Evolutionary conservation across 371 early-diverging fungal species (phyloP), one percentile per base, ranked within the genome.

Genomic region (Rhizopus delemar): DNA sequence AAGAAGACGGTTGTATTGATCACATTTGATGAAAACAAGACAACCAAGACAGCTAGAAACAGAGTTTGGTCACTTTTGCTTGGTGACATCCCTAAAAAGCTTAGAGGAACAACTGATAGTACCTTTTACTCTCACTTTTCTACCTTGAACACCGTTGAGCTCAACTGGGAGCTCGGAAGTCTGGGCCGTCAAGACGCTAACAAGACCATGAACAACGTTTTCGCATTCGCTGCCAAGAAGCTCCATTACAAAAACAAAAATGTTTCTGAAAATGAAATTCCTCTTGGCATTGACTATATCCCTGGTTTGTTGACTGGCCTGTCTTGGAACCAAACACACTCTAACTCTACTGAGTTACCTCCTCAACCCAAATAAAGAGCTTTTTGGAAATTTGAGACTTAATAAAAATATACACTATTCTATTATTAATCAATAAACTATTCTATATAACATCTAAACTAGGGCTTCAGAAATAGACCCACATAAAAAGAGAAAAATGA

Each of bases 81-180:
- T n/a, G 73, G 73, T 49, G 56, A 51, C 32, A 56, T 72, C 16
- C 73, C 73, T 33, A 34, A 50, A 11, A 35, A 69, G 5, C 41
- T 68, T 41, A 69, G 66, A 62, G 77, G 77, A 51, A 74, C 78
- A 8, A 73, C 60, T 5, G 85, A 85, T 68, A 57, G 56, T 50
- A 82, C 83, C 15, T 71, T 59, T 54, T 88, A 86, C 67, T 78
- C 71, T 53, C 87, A 84, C 68, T 66, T 62, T 63, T 65, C 16
- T 33, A 57, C 74, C 38, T 56, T 89, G 15, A 74, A 78, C 45
- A 84, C 83, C 36, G 70, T 85, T 35, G 85, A 86, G 65, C 38
- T 69, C 28, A 81, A 81, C 73, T 88, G 84, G 84, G 84, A 77
- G 38, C 73, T 88, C 15, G 82, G 83, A n/a, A 75, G 69, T 62